phyloP scores from a whole-genome alignment of 345 rosid genomes.

The Aquilaria yunnanensis region DNA sequence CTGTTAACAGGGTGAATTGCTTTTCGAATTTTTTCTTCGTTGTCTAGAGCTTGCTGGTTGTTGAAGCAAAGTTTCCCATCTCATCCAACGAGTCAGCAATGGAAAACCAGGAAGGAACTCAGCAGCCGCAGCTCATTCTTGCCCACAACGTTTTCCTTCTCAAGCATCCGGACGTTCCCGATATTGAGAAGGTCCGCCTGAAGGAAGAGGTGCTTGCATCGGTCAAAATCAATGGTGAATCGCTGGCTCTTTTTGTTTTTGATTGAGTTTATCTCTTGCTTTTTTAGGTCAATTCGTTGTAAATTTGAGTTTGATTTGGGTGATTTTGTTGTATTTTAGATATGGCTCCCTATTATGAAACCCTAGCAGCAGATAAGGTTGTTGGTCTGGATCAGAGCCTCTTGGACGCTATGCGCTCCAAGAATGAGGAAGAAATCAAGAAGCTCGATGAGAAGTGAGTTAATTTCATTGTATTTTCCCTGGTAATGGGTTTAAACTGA shows the following conservation, averaged over 20 bases:
- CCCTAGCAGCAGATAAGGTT: conserved; percentile 62
- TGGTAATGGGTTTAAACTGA: neutral
- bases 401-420: conserved; percentile 57
- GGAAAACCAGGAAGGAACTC: conserved; percentile 80
- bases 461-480: neutral
- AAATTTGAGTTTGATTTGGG: conserved; percentile 1
- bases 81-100: conserved; percentile 24
- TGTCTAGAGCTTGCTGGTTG: no score
- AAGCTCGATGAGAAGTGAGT: conserved; percentile 90
- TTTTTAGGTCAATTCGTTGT: conserved; percentile 7
- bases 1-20: no score
- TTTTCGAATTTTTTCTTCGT: no score
- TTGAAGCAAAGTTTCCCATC: no score
- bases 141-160: conserved; percentile 81
- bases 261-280: neutral
- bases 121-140: conserved; percentile 79
- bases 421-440: conserved; percentile 73
- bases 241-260: conserved; percentile 2
- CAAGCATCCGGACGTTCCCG: conserved; percentile 67
- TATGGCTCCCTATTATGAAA: conserved; percentile 82
- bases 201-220: conserved; percentile 72
- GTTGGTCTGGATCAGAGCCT: conserved; percentile 65
- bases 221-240: conserved; percentile 65
- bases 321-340: conserved; percentile 27
- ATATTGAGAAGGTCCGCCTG: conserved; percentile 91